phyloP scores from a whole-genome alignment of 768 basidiomycete species.

The Russula dissimulans region DNA sequence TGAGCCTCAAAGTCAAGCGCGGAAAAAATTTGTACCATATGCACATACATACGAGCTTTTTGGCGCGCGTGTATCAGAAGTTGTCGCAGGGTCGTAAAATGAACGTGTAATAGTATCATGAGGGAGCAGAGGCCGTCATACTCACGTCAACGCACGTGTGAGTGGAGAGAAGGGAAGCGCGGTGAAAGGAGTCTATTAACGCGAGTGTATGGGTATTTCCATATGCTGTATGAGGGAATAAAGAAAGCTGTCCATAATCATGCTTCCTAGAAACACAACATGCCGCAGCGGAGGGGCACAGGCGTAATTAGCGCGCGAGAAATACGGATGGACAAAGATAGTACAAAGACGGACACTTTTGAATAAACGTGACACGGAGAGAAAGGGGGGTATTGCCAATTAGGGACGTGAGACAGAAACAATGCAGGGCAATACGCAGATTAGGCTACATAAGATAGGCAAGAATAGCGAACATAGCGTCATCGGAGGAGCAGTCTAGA shows the following conservation, averaged over 20 bases:
- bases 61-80: slow-evolving; percentile 11
- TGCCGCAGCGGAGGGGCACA: slow-evolving; percentile 6
- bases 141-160: slow-evolving; percentile 2
- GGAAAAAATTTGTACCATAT: background rate
- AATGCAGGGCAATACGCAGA: slow-evolving; percentile 11
- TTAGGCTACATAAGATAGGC: slow-evolving; percentile 20
- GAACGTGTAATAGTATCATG: background rate
- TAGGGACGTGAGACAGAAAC: slow-evolving; percentile 12
- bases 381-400: slow-evolving; percentile 17
- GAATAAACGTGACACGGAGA: slow-evolving; percentile 15
- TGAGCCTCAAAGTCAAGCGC: background rate
- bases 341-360: slow-evolving; percentile 17
- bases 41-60: background rate
- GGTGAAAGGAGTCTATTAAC: slow-evolving; percentile 10
- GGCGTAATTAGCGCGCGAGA: slow-evolving; percentile 13
- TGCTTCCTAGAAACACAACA: slow-evolving; percentile 19
- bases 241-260: slow-evolving; percentile 18
- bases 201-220: slow-evolving; percentile 16
- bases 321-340: slow-evolving; percentile 15
- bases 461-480: slow-evolving; percentile 21
- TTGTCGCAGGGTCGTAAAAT: background rate
- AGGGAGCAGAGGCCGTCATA: background rate
- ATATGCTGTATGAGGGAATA: slow-evolving; percentile 13
- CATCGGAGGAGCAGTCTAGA: slow-evolving; percentile 11
- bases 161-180: slow-evolving; percentile 5